phyloP scores from a whole-genome alignment of 1,284 basidiomycete genomes.

The Cutaneotrichosporon dermatis region DNA sequence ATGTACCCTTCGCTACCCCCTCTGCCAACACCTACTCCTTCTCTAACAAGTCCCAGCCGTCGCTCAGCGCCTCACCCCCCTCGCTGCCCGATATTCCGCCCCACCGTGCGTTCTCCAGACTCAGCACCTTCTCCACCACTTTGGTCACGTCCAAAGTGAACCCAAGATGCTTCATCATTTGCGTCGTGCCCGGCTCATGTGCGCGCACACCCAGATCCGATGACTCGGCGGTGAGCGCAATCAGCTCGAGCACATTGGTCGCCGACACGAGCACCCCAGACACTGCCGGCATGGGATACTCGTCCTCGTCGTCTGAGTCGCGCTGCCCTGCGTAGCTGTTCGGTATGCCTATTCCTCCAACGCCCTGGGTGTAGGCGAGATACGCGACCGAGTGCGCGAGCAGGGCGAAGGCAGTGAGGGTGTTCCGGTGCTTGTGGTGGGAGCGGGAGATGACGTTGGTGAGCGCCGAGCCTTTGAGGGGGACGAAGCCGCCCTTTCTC shows the following conservation, averaged over 20 bases:
- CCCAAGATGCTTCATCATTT: conserved; percentile 26
- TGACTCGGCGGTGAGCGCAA: conserved; percentile 25
- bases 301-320: conserved; percentile 13
- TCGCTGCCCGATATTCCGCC: conserved; percentile 9
- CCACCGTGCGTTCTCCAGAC: conserved; percentile 26
- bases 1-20: background rate
- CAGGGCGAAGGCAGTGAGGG: conserved; percentile 37
- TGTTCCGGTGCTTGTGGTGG: conserved; percentile 29
- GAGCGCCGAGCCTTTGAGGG: conserved; percentile 7
- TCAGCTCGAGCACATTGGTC: conserved; percentile 31
- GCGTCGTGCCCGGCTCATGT: conserved; percentile 35
- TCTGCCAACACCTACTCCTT: conserved; percentile 7
- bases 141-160: conserved; percentile 41
- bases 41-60: conserved; percentile 41
- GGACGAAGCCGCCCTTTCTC: background rate
- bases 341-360: conserved; percentile 33
- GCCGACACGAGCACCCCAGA: conserved; percentile 22
- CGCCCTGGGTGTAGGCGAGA: conserved; percentile 43
- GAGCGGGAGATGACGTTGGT: conserved; percentile 16
- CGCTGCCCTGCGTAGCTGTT: background rate
- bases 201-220: conserved; percentile 29
- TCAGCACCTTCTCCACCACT: conserved; percentile 33
- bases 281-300: conserved; percentile 9
- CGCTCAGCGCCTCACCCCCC: conserved; percentile 25
- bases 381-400: conserved; percentile 41